Evolutionary conservation across 2,329 filamentous ascomycete genomes (phyloP).

Genomic region (Neoscytalidium dimidiatum): DNA sequence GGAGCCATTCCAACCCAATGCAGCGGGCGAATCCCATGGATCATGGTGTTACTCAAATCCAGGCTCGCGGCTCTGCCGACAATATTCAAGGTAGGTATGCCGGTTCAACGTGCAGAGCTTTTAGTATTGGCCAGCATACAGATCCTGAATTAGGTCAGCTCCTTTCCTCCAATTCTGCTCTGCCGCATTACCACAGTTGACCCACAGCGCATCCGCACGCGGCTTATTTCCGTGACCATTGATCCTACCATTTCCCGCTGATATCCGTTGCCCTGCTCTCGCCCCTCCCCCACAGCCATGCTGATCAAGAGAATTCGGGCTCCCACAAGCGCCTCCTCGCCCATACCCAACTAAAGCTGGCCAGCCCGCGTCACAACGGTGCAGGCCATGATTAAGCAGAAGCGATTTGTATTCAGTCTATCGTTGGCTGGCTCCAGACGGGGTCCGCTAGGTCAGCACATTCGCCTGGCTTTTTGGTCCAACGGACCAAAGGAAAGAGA

Average conservation of each 20-base stretch:
- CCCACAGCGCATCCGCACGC: neutral
- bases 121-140: neutral
- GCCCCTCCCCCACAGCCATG: neutral
- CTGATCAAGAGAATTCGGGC: neutral
- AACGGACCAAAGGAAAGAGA: neutral
- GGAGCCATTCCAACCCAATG: too few relatives aligned
- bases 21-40: neutral
- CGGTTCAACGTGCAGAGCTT: neutral
- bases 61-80: neutral
- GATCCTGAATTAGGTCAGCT: neutral
- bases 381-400: too few relatives aligned
- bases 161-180: neutral
- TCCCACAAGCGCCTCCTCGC: neutral
- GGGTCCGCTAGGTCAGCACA: neutral
- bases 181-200: neutral
- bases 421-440: neutral
- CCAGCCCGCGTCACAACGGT: neutral
- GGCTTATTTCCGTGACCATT: neutral
- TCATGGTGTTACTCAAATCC: too few relatives aligned
- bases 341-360: neutral
- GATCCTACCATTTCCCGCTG: neutral
- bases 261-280: neutral
- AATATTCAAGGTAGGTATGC: neutral
- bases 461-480: neutral
- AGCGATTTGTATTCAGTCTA: neutral